phyloP scores from a whole-genome alignment of 202 grass and related monocot species.

The Sporobolus alterniflorus region DNA sequence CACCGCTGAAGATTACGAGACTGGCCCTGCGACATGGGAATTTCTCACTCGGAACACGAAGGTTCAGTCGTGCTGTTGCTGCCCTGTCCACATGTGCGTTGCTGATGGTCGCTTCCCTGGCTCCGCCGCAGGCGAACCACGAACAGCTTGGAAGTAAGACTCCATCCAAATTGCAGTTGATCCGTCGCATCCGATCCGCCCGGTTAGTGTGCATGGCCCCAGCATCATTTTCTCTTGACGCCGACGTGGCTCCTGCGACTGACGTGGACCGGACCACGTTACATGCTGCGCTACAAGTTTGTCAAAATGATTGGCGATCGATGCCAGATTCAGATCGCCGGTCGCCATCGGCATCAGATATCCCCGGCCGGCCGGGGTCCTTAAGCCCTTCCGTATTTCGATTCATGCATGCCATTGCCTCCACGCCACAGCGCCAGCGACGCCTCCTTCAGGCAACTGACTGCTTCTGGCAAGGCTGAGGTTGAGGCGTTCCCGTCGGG shows the following conservation, averaged over 20 bases:
- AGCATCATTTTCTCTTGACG: not conserved
- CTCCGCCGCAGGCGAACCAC: not conserved
- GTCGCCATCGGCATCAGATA: slow-evolving; percentile 16
- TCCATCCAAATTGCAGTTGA: slow-evolving; percentile 24
- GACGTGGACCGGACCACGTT: slow-evolving; percentile 24
- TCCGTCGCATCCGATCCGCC: not conserved
- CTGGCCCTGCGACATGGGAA: not conserved
- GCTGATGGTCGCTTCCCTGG: not conserved
- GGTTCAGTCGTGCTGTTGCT: not conserved
- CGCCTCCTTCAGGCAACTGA: not conserved
- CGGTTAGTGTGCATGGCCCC: slow-evolving; percentile 1
- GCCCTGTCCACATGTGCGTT: not conserved
- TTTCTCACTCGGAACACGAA: not conserved
- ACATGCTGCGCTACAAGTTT: not conserved
- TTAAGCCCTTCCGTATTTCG: not conserved
- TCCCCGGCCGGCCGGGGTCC: not conserved
- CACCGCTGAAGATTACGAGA: not conserved
- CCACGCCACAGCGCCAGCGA: slow-evolving; percentile 10
- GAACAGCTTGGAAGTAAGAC: not conserved
- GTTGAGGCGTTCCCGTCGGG: slow-evolving; percentile 14
- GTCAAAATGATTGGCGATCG: slow-evolving; percentile 10
- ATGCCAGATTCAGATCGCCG: not conserved
- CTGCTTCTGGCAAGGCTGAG: not conserved
- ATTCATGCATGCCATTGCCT: not conserved
- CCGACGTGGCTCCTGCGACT: slow-evolving; percentile 15